A percentile compares a stretch with the other conserved stretches of the same genome.
Evolutionary conservation across 2,329 filamentous ascomycete species (phyloP).

Genomic region (Arthrinium puccinioides): DNA sequence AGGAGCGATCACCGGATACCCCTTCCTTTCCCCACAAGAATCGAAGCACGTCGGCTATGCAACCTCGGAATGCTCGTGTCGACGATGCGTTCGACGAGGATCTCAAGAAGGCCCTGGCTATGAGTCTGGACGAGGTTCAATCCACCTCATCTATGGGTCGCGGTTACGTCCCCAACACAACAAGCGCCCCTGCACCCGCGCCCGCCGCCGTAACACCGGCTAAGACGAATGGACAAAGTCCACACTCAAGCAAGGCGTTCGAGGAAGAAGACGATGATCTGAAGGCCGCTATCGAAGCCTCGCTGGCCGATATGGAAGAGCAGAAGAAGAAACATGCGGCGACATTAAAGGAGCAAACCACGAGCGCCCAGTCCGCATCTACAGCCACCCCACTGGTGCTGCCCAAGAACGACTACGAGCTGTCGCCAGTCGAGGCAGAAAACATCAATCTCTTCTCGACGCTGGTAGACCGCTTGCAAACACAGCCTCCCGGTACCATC

Average conservation of each 20-base stretch:
- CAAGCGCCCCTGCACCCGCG: slow-evolving; percentile 21
- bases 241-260: slow-evolving; percentile 34
- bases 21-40: slow-evolving; percentile 49
- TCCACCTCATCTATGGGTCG: slow-evolving; percentile 46
- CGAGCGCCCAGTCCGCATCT: slow-evolving; percentile 39
- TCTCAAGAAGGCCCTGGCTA: slow-evolving; percentile 83
- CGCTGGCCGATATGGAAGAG: slow-evolving; percentile 93
- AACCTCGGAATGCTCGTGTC: slow-evolving; percentile 79
- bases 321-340: slow-evolving; percentile 89
- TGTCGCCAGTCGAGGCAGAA: slow-evolving; percentile 88
- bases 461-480: slow-evolving; percentile 86
- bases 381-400: slow-evolving; percentile 48
- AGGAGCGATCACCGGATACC: slow-evolving; percentile 39
- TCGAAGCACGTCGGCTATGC: slow-evolving; percentile 64
- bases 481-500: slow-evolving; percentile 91
- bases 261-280: slow-evolving; percentile 91
- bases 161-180: slow-evolving; percentile 60
- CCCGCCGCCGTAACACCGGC: slow-evolving; percentile 17
- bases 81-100: slow-evolving; percentile 94
- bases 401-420: slow-evolving; percentile 88
- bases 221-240: slow-evolving; percentile 27
- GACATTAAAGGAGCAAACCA: slow-evolving; percentile 71
- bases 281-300: slow-evolving; percentile 91
- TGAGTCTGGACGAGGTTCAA: slow-evolving; percentile 93
- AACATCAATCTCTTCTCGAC: slow-evolving; percentile 97